These are phyloP conservation scores for Mycena maculata DNA, from an alignment of 768 basidiomycete genomes.

Conservation along the genomic window DNA sequence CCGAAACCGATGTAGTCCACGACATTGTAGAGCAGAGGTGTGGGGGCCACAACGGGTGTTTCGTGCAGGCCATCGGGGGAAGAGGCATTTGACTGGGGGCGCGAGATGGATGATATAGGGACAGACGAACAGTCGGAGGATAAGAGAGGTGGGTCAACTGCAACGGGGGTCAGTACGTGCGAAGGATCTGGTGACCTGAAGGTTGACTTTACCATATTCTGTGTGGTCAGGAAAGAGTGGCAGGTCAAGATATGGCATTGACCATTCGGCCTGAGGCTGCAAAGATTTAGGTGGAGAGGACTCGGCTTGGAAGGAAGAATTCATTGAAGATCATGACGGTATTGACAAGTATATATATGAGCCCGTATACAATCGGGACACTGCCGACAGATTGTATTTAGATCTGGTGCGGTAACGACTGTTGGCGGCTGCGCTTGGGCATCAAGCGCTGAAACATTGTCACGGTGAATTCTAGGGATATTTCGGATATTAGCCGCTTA, in stretches of 20 bases:
- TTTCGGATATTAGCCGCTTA: not conserved
- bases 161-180: not conserved
- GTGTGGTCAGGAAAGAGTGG: not conserved
- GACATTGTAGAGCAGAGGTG: not conserved
- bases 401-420: no score
- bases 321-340: not conserved
- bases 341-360: not conserved
- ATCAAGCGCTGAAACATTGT: not conserved
- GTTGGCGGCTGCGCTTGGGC: no score
- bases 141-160: not conserved
- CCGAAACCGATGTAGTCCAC: not conserved
- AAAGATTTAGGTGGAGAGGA: not conserved
- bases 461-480: not conserved
- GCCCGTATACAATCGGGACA: not conserved
- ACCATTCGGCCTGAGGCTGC: not conserved
- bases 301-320: not conserved
- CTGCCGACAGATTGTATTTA: no score
- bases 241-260: not conserved
- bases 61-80: not conserved
- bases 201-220: not conserved
- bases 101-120: not conserved
- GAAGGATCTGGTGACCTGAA: no score
- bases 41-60: not conserved
- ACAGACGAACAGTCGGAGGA: not conserved
- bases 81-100: not conserved